Percentiles rank a stretch among this genome's conserved stretches.
These are phyloP conservation scores for Trematosphaeria pertusa DNA, from an alignment of 2,329 filamentous ascomycete species.

Conservation along the genomic window DNA sequence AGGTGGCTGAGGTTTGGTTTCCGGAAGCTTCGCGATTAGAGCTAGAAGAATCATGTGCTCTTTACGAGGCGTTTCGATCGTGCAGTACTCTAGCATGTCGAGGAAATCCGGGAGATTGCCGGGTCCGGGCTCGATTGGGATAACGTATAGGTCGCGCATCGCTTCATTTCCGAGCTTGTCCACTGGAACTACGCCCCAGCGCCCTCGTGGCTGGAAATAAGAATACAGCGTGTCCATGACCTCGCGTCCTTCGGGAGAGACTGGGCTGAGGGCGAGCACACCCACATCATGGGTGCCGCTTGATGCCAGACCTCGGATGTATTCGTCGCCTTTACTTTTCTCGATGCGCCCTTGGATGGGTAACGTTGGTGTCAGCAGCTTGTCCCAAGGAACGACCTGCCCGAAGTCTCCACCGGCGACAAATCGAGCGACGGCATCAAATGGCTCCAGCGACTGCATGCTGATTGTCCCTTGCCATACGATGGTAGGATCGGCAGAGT, in stretches of 20 bases:
- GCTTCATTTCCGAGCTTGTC: conserved; percentile 68
- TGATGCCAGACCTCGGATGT: conserved; percentile 85
- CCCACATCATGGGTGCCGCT: conserved; percentile 83
- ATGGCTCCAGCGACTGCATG: conserved; percentile 80
- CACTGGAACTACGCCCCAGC: conserved; percentile 78
- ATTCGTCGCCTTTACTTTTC: conserved; percentile 83
- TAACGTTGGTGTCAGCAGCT: conserved; percentile 74
- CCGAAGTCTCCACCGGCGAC: conserved; percentile 84
- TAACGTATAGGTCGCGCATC: conserved; percentile 89
- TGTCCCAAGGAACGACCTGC: conserved; percentile 71
- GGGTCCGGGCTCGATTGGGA: conserved; percentile 79
- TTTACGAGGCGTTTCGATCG: conserved; percentile 72
- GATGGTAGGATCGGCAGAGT: conserved; percentile 76
- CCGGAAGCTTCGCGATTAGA: conserved; percentile 70
- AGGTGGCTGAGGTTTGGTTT: conserved; percentile 40
- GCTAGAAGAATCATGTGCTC: conserved; percentile 83
- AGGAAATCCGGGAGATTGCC: conserved; percentile 80
- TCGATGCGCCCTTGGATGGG: conserved; percentile 82
- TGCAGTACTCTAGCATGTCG: conserved; percentile 84
- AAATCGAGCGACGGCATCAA: conserved; percentile 79
- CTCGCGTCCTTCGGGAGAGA: conserved; percentile 64
- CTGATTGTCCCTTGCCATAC: conserved; percentile 51
- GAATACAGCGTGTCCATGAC: conserved; percentile 79
- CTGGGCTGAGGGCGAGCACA: conserved; percentile 73
- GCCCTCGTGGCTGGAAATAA: conserved; percentile 82